phyloP scores from a whole-genome alignment of 495 filamentous ascomycete genomes.

The Annulohypoxylon maeteangense region DNA sequence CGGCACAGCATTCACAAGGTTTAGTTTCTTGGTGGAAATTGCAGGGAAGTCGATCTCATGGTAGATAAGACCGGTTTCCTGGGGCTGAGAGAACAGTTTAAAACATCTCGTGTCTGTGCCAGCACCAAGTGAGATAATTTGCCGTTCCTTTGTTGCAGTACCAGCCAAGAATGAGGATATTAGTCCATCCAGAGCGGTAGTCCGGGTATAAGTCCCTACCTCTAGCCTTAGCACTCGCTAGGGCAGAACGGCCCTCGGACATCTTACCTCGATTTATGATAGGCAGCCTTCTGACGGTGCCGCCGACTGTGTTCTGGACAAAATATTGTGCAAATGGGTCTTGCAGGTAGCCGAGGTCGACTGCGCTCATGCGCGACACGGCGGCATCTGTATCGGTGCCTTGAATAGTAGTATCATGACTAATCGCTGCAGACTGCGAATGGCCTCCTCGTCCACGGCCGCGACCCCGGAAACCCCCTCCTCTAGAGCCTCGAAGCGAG shows the following conservation, averaged over 20 bases:
- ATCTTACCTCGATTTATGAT: constrained; percentile 89
- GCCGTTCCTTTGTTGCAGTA: constrained; percentile 61
- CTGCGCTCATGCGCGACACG: constrained; percentile 86
- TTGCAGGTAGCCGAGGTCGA: constrained; percentile 84
- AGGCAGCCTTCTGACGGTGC: constrained; percentile 70
- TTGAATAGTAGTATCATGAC: constrained; percentile 72
- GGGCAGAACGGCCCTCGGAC: constrained; percentile 17
- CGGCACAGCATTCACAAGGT: constrained; percentile 46
- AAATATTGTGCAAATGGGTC: constrained; percentile 82
- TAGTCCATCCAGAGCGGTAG: constrained; percentile 83
- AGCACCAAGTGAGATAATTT: constrained; percentile 93
- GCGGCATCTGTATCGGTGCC: constrained; percentile 93
- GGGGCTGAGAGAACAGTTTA: constrained; percentile 63
- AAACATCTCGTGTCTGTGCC: constrained; percentile 92
- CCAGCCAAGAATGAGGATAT: constrained; percentile 73
- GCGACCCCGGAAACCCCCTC: constrained; percentile 54
- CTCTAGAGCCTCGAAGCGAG: constrained; percentile 64
- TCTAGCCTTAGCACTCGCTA: constrained; percentile 37
- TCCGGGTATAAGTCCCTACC: constrained; percentile 92
- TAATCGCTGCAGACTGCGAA: constrained; percentile 35
- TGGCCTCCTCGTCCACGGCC: constrained; percentile 54
- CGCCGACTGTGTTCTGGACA: constrained; percentile 54
- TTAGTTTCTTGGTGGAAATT: constrained; percentile 72
- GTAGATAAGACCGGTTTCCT: constrained; percentile 68
- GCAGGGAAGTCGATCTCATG: constrained; percentile 92